A percentile compares a stretch with the other conserved stretches of the same genome.
These are phyloP conservation scores for Hericium erinaceus DNA, from an alignment of 768 basidiomycete species.

Conservation along the genomic window DNA sequence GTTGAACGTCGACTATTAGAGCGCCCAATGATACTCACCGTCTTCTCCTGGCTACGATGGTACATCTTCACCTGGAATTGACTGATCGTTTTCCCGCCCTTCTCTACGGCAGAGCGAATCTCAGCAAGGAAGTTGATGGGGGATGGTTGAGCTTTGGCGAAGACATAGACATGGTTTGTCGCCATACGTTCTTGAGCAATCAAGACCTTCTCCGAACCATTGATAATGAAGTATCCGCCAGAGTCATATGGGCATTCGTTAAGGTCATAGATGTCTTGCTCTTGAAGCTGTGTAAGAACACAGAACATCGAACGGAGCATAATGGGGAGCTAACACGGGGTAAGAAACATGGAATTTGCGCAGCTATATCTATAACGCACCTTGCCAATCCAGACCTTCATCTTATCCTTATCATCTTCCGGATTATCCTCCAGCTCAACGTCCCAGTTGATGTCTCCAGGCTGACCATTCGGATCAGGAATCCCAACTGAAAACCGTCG, in stretches of 20 bases:
- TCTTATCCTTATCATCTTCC: conserved; percentile 38
- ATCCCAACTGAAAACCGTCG: conserved; percentile 74
- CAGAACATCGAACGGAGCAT: conserved; percentile 97
- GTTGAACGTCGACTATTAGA: conserved; percentile 5
- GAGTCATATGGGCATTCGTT: conserved; percentile 99
- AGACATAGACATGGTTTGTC: conserved; percentile 98
- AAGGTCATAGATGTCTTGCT: conserved; percentile 77
- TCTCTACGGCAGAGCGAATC: conserved; percentile 95
- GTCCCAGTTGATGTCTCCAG: conserved; percentile 76
- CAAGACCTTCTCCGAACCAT: conserved; percentile 98
- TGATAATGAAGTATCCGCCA: conserved; percentile 99
- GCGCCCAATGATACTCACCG: conserved; percentile 41
- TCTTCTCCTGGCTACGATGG: conserved; percentile 80
- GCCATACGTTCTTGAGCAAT: conserved; percentile 99
- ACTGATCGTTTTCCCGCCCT: conserved; percentile 95
- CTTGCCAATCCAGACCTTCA: conserved; percentile 94
- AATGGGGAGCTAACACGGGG: conserved; percentile 72
- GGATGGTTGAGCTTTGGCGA: conserved; percentile 94
- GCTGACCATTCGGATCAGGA: conserved; percentile 71
- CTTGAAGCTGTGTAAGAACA: conserved; percentile 71
- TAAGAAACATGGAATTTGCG: background rate
- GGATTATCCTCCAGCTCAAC: conserved; percentile 54
- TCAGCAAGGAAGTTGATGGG: conserved; percentile 94
- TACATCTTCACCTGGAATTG: conserved; percentile 98
- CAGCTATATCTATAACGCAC: conserved; percentile 31